Base-by-base conservation (phyloP, 331 rosid species). In the Quercus phellos region DNA sequence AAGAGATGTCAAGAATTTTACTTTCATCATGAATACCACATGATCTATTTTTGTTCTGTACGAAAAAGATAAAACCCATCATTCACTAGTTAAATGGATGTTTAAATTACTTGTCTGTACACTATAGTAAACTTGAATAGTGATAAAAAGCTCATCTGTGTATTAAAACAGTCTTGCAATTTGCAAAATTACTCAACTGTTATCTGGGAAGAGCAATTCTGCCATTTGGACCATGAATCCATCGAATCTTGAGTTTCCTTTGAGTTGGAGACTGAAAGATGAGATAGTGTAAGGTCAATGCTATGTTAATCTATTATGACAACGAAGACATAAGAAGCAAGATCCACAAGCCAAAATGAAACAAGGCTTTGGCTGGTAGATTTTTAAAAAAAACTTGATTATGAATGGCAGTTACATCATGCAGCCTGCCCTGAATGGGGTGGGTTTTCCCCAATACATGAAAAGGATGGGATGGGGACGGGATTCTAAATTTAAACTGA, bases 1-100 rank as follows among this genome's bases (percentile, higher is more conserved):
- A 89, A 82, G 96, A 87, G 78, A 95, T 84, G 75, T 92, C 92
- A 76, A 95, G 98, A 81, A 91, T 87, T 53, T 73, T 79, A 80
- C 75, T 77, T 78, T 84, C 87, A 86, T 80, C 67, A 22, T 80
- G 81, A 74, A 72, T 29, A 74, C 68, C 79, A 59, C 46, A 76
- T 67, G 59, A n/a, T 78, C 75, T 88, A 59, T 85, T 85, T 51
- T 74, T 79, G 67, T 76, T 83, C 99, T 92, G 97, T 80, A 79
- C 59, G 68, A 86, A 24, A 78, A 68, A 54, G 81, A 53, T 35
- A 86, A 42, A 70, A 55, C 26, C 56, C 34, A 72, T 58, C 66
- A 35, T 77, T 55, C 56, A 51, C 70, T 29, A 78, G 77, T 80
- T 73, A 81, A 79, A 68, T 76, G 54, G 56, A 50, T 19, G 9